These are phyloP conservation scores for Fraxinus floribunda DNA, from an alignment of 305 asterid genomes.

Conservation along the genomic window DNA sequence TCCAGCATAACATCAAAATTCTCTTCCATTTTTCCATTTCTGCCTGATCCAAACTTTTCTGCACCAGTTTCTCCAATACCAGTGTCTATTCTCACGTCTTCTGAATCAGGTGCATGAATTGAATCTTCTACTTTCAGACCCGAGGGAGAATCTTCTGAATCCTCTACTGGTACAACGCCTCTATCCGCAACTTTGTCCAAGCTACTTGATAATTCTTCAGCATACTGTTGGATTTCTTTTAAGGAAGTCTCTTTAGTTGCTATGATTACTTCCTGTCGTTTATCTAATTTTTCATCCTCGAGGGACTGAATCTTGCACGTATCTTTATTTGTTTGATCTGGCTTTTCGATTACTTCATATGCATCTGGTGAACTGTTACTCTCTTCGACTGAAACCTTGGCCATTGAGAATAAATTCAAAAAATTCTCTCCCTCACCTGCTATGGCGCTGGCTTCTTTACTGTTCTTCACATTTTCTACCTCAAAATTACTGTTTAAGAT, in stretches of 20 bases:
- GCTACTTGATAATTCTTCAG: constrained; percentile 23
- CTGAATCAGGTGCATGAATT: not conserved
- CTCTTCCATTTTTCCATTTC: not conserved
- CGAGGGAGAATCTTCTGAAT: not conserved
- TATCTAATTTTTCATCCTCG: constrained; percentile 24
- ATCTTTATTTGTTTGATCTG: constrained; percentile 23
- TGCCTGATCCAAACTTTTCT: constrained; percentile 1
- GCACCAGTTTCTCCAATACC: not conserved
- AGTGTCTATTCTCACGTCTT: constrained; percentile 3
- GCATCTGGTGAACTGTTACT: constrained; percentile 24
- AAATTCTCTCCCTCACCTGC: constrained; percentile 34
- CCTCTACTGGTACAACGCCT: constrained; percentile 7
- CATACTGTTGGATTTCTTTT: constrained; percentile 21
- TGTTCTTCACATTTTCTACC: constrained; percentile 12
- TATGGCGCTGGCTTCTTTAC: constrained; percentile 12
- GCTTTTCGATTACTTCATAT: constrained; percentile 25
- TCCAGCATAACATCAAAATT: not conserved
- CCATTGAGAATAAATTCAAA: constrained; percentile 36
- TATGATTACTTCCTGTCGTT: constrained; percentile 19
- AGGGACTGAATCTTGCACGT: constrained; percentile 24
- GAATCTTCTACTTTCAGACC: constrained; percentile 10
- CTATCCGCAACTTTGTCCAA: constrained; percentile 22
- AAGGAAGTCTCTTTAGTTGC: constrained; percentile 14
- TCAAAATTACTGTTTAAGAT: constrained; percentile 2
- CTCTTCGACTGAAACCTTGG: constrained; percentile 35